phyloP scores from a whole-genome alignment of 2,329 filamentous ascomycete genomes.

The Penicillium occitanis region DNA sequence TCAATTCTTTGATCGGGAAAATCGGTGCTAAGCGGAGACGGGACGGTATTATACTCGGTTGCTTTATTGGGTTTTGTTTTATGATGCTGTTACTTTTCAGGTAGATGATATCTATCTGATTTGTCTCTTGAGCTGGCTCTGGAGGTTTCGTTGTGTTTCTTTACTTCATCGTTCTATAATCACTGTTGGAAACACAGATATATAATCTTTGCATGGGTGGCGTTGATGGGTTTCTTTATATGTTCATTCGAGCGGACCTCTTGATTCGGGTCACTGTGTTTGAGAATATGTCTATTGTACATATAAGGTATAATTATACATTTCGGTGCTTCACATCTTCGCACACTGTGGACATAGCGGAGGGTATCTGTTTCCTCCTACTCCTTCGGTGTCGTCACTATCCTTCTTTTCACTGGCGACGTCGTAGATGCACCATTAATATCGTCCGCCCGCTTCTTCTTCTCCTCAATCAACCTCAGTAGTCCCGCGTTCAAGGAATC shows the following conservation, averaged over 20 bases:
- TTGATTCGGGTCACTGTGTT: neutral
- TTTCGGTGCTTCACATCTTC: neutral
- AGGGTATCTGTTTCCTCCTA: neutral
- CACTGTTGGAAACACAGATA: neutral
- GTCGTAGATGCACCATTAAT: constrained; percentile 25
- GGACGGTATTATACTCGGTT: constrained; percentile 89
- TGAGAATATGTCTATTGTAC: constrained; percentile 21
- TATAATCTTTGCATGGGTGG: constrained; percentile 18
- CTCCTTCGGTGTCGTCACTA: constrained; percentile 10
- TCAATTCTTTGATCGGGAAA: constrained; percentile 86
- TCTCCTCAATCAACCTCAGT: constrained; percentile 44
- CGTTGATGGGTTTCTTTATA: neutral
- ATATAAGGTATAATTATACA: constrained; percentile 23
- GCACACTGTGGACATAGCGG: neutral
- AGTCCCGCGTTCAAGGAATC: constrained; percentile 45
- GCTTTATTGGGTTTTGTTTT: constrained; percentile 90
- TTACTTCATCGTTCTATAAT: constrained; percentile 4
- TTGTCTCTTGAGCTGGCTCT: constrained; percentile 20
- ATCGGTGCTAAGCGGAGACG: constrained; percentile 94
- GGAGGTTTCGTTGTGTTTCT: neutral
- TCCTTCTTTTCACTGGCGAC: constrained; percentile 22
- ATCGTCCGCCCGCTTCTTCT: constrained; percentile 26
- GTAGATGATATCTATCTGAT: constrained; percentile 44
- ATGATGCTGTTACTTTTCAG: constrained; percentile 78
- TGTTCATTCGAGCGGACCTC: constrained; percentile 1